Conservation (phyloP, 352 stramenopile genomes). For the Globisporangium viniferum region DNA sequence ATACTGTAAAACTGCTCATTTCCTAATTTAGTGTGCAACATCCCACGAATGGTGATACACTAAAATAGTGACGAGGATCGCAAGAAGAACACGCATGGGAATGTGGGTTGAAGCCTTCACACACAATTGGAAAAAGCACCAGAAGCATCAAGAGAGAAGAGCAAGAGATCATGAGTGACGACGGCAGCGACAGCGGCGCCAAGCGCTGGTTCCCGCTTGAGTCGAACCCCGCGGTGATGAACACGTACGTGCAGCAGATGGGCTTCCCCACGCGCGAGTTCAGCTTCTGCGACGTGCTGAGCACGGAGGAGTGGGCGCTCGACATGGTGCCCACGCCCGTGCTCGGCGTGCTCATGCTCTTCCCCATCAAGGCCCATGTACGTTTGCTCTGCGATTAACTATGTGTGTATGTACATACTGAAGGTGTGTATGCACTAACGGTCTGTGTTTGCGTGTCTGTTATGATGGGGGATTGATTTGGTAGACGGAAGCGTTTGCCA, state of each 20-base stretch:
- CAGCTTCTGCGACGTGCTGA: conserved; percentile 94
- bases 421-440: conserved; percentile 1
- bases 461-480: not conserved
- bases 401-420: not conserved
- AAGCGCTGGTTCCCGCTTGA: conserved; percentile 92
- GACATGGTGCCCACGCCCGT: conserved; percentile 95
- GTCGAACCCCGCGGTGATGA: conserved; percentile 95
- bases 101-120: conserved; percentile 8
- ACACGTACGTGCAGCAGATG: conserved; percentile 93
- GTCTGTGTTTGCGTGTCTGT: not conserved
- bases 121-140: not conserved
- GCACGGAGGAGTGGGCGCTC: conserved; percentile 95
- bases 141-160: not conserved
- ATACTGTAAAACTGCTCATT: too few relatives aligned
- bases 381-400: conserved; percentile 1
- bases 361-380: conserved; percentile 91
- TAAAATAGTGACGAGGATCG: too few relatives aligned
- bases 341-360: conserved; percentile 93
- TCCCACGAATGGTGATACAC: too few relatives aligned
- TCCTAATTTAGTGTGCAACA: too few relatives aligned
- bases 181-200: conserved; percentile 22
- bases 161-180: conserved; percentile 33
- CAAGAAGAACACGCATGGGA: not conserved
- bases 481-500: conserved; percentile 73
- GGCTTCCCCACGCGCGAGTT: conserved; percentile 86